Base-by-base conservation (phyloP, 768 basidiomycete genomes). In the Leucocoprinus leucothites region DNA sequence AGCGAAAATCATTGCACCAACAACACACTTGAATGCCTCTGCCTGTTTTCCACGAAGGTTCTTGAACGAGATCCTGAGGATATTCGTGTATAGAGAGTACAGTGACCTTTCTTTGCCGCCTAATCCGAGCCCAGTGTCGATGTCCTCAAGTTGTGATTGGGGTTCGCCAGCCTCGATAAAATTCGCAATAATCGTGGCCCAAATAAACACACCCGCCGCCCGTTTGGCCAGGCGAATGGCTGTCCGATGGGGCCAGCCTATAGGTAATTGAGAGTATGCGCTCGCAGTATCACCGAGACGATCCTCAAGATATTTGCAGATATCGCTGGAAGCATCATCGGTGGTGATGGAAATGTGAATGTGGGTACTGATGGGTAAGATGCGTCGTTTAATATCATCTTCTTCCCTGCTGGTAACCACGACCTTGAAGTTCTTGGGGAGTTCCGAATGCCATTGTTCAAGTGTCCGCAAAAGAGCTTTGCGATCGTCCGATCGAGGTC, bases 171-270 rank as follows among this genome's bases (percentile, higher is more conserved):
- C 44, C 9, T 57, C 41, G 26, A 68, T 41, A 41, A 65, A 63
- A 26, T 57, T 48, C 1, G 59, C 48, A 1, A 58, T 51, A 3
- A 65, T 69, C 19, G 58, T 57, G 13, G 67, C 69, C 64, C 64
- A 70, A 36, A 69, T 63, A 50, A 69, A 70, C 4, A 71, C 48
- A 14, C 67, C 68, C 6, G 62, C 68, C 2, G 69, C 67, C 9
- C 60, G 60, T 6, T n/a, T 42, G 11, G 62, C 62, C 13, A 71
- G 53, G 16, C 56, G 26, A 16, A 65, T 58, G 25, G 67, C 47
- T 5, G 48, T 53, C 3, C 28, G 25, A 2, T 63, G 62, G 3
- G 63, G 60, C 65, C 67, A 67, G 11, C 53, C 47, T 8, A 47
- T 36, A 1, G 48, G 22, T 13, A 63, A 49, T 1, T 57, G 51